These are phyloP conservation scores for Penicillium sp. DNA, from an alignment of 2,329 filamentous ascomycete genomes.

Conservation along the genomic window DNA sequence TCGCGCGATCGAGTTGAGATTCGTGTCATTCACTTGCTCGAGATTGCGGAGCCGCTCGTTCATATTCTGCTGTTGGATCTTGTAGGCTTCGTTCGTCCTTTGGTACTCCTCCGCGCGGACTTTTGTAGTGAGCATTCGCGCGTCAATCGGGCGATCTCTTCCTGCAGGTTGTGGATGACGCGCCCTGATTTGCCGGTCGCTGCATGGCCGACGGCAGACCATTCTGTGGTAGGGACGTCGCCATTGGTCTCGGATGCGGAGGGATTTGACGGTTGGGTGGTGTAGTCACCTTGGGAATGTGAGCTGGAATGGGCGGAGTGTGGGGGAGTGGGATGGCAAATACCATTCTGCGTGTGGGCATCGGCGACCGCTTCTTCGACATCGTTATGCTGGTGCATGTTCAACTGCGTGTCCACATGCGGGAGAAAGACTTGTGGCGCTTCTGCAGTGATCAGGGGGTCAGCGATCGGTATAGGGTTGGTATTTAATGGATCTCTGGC, in stretches of 20 bases:
- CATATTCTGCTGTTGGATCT: slow-evolving; percentile 48
- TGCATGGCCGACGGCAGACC: slow-evolving; percentile 54
- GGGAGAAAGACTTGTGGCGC: slow-evolving; percentile 41
- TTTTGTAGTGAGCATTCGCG: slow-evolving; percentile 49
- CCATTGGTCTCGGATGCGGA: slow-evolving; percentile 29
- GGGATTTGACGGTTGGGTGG: slow-evolving; percentile 13
- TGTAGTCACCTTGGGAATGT: slow-evolving; percentile 10
- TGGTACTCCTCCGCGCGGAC: slow-evolving; percentile 51
- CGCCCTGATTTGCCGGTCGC: slow-evolving; percentile 53
- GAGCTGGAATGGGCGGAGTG: slow-evolving; percentile 4
- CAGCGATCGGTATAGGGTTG: slow-evolving; percentile 20
- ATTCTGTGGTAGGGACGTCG: slow-evolving; percentile 39
- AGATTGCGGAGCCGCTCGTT: slow-evolving; percentile 49
- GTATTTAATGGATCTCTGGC: slow-evolving; percentile 4
- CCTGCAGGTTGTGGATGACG: slow-evolving; percentile 54
- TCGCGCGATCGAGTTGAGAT: slow-evolving; percentile 47
- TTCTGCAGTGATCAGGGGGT: slow-evolving; percentile 28
- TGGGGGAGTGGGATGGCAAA: background rate
- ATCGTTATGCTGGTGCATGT: slow-evolving; percentile 46
- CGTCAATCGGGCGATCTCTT: slow-evolving; percentile 52
- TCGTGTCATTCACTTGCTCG: slow-evolving; percentile 50
- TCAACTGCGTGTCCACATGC: slow-evolving; percentile 45
- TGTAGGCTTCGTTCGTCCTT: slow-evolving; percentile 48
- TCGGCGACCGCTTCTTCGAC: slow-evolving; percentile 33
- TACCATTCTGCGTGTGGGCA: slow-evolving; percentile 28